phyloP scores from a whole-genome alignment of 2,329 filamentous ascomycete species.

The Aspergillus sp. region DNA sequence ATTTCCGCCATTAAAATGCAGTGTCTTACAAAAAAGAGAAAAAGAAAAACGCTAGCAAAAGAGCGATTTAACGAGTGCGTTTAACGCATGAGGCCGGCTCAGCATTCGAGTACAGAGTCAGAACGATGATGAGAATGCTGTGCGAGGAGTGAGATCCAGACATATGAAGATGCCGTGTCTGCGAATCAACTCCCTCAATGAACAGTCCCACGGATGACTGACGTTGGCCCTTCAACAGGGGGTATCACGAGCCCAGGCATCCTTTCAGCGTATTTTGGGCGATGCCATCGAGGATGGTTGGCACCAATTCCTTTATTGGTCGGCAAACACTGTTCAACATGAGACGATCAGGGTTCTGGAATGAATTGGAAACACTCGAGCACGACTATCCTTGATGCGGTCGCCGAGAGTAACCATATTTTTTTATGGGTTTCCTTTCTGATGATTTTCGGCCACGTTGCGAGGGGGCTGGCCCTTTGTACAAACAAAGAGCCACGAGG shows the following conservation, averaged over 20 bases:
- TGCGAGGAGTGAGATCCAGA: neutral
- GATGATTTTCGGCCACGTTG: neutral
- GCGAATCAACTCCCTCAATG: neutral
- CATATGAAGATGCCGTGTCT: neutral
- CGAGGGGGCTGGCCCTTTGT: neutral
- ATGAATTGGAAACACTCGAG: neutral
- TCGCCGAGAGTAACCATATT: neutral
- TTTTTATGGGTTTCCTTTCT: neutral
- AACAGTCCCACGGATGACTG: neutral
- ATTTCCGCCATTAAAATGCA: constrained; percentile 10
- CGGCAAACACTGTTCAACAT: neutral
- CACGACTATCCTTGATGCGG: neutral
- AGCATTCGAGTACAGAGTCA: neutral
- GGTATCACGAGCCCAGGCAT: neutral
- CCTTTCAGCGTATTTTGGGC: neutral
- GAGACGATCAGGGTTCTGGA: neutral
- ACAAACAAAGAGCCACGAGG: neutral
- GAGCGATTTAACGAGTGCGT: neutral
- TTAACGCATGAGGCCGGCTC: neutral
- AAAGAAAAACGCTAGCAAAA: neutral
- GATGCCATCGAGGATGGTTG: neutral
- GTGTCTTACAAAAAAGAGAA: neutral
- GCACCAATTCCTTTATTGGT: neutral
- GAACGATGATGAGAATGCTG: neutral
- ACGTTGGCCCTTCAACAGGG: neutral